A percentile compares a stretch with the other conserved stretches of the same genome.
Evolutionary conservation across 805 yeast species (phyloP).

Genomic region (Huiozyma sinensis): DNA sequence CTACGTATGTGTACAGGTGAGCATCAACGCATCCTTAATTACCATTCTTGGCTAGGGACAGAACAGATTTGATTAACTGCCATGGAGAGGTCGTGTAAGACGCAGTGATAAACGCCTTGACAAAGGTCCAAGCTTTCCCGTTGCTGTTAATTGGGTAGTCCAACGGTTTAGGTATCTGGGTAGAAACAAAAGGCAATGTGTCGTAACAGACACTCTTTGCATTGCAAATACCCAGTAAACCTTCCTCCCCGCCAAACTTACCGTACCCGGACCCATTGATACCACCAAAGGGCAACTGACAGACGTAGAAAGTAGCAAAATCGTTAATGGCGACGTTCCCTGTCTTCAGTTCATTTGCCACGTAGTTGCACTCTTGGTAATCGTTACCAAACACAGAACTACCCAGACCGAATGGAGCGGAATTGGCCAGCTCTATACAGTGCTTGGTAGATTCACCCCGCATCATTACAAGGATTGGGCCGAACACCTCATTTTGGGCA

Average conservation of each 20-base stretch:
- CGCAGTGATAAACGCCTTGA: slow-evolving; percentile 67
- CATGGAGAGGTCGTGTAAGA: slow-evolving; percentile 72
- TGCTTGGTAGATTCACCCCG: slow-evolving; percentile 55
- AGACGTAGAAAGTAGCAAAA: slow-evolving; percentile 91
- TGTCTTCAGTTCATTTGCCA: slow-evolving; percentile 54
- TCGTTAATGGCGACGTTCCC: slow-evolving; percentile 97
- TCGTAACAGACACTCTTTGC: slow-evolving; percentile 85
- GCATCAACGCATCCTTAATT: background rate
- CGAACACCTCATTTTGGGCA: slow-evolving; percentile 88
- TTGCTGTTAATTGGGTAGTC: slow-evolving; percentile 86
- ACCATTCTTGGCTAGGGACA: slow-evolving; percentile 36
- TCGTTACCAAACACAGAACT: slow-evolving; percentile 76
- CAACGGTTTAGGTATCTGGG: slow-evolving; percentile 75
- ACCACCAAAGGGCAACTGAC: slow-evolving; percentile 97
- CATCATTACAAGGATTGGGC: slow-evolving; percentile 78
- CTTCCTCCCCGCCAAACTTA: slow-evolving; percentile 97
- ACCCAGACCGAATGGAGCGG: slow-evolving; percentile 84
- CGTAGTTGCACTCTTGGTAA: slow-evolving; percentile 44
- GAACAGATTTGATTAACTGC: slow-evolving; percentile 50
- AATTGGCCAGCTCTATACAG: slow-evolving; percentile 69
- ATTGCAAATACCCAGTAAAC: slow-evolving; percentile 78
- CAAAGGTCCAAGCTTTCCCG: slow-evolving; percentile 81
- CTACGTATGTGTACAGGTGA: background rate
- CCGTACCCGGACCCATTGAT: slow-evolving; percentile 90
- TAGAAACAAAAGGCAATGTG: slow-evolving; percentile 63